Evolutionary conservation across 139 green algal genomes (phyloP), one percentile per base, ranked within the genome.

Genomic region (Chlorella sp.): DNA sequence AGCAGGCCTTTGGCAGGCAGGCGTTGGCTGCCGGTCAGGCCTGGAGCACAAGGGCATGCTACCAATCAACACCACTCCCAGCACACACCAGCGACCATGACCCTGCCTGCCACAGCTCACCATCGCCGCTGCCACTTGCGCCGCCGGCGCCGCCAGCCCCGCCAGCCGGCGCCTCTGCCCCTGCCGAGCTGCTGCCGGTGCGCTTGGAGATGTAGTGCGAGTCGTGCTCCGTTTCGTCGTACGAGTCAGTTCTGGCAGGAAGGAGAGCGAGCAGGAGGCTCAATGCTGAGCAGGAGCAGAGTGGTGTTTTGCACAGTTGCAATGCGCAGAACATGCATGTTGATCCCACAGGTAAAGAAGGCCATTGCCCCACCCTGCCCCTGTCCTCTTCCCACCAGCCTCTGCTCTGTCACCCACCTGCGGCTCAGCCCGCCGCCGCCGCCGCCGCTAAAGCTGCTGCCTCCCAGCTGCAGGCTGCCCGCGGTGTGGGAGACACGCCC

Each of bases 171-270:
- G 47, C 47, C 47, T 64, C 73, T 26, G 71, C 71, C 7, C 16
- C 26, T 1, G 47, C 51, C 0, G 30, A 69, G 80, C n/a, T 51
- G 57, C 56, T 73, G 26, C 30, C 36, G 2, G 62, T 30, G 17
- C 80, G 71, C 82, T 82, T 82, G 60, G 82, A 87, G 44, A 87
- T 87, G 72, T 87, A 87, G 30, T 87, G 82, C 0, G 72, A 71
- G n/a, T 72, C 82, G 15, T 82, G 51, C 23, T 75, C 72, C 7
- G 39, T 67, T 26, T 82, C 72, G 20, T 80, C 82, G 15, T 65
- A 73, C 0, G 60, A 73, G 26, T 82, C 76, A 39, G 76, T 82
- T 38, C 76, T 82, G 57, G 4, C 15, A 12, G 13, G 9, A 34
- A 32, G 63, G 26, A 36, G 6, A 69, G 63, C 26, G 16, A 51